Evolutionary conservation across 2,329 filamentous ascomycete species (phyloP).

Genomic region (Colletotrichum cereale): DNA sequence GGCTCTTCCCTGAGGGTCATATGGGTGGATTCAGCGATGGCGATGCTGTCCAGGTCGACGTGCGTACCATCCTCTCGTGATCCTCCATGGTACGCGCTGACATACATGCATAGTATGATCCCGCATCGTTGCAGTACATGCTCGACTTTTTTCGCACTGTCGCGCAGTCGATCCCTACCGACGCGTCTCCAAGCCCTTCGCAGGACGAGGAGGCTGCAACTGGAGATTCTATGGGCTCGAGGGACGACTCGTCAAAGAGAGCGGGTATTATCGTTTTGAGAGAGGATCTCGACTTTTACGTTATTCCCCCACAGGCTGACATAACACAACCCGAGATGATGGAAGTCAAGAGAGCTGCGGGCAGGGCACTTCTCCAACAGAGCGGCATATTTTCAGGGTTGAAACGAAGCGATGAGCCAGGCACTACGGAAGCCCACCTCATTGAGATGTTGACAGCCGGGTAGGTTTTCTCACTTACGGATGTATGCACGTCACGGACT

Average conservation of each 20-base stretch:
- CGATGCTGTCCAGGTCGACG: conserved; percentile 97
- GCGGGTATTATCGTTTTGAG: conserved; percentile 97
- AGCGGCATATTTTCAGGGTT: conserved; percentile 96
- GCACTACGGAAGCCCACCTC: conserved; percentile 96
- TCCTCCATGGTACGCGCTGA: not conserved
- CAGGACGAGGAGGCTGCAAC: conserved; percentile 72
- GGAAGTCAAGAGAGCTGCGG: conserved; percentile 92
- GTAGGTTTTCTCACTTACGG: conserved; percentile 66
- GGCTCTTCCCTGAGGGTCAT: conserved; percentile 96
- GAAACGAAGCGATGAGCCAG: conserved; percentile 93
- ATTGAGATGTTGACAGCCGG: conserved; percentile 99
- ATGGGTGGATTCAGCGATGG: conserved; percentile 93
- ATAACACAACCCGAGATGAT: conserved; percentile 94
- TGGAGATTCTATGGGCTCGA: conserved; percentile 78
- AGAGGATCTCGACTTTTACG: conserved; percentile 98
- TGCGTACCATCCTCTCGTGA: conserved; percentile 66
- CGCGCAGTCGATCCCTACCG: conserved; percentile 91
- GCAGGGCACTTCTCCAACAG: conserved; percentile 86
- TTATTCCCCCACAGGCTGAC: conserved; percentile 86
- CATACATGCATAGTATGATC: conserved; percentile 84
- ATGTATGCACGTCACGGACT: conserved; percentile 11
- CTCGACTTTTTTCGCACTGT: conserved; percentile 97
- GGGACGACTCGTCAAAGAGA: conserved; percentile 85
- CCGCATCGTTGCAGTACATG: conserved; percentile 97
- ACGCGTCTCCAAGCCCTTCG: conserved; percentile 75